Evolutionary conservation across 495 filamentous ascomycete genomes (phyloP).

Genomic region (Daldinia decipiens): DNA sequence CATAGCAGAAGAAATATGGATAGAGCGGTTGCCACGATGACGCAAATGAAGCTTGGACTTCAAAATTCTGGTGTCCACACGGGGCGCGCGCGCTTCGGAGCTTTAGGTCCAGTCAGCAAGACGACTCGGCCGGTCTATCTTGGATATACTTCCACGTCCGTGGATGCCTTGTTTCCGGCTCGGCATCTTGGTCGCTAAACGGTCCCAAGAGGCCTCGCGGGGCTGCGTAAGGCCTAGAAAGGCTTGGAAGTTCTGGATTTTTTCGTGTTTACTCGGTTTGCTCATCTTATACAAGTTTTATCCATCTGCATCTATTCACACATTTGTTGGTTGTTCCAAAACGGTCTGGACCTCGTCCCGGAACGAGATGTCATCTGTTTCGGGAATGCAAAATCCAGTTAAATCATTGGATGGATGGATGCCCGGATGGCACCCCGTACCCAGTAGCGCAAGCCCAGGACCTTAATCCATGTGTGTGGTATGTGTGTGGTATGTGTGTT

Average conservation of each 20-base stretch:
- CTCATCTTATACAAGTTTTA: background rate
- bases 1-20: background rate
- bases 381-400: conserved; percentile 7
- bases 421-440: conserved; percentile 33
- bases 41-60: conserved; percentile 27
- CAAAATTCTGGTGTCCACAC: conserved; percentile 13
- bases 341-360: conserved; percentile 26
- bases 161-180: conserved; percentile 36
- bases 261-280: background rate
- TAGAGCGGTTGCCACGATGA: conserved; percentile 23
- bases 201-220: background rate
- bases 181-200: conserved; percentile 23
- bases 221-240: conserved; percentile 11
- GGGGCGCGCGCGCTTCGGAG: conserved; percentile 16
- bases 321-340: background rate
- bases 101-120: conserved; percentile 23
- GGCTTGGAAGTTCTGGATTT: conserved; percentile 11
- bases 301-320: background rate
- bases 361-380: conserved; percentile 19
- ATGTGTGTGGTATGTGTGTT: too few species aligned
- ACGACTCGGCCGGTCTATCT: conserved; percentile 23
- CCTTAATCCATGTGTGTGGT: conserved; percentile 3
- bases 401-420: conserved; percentile 15
- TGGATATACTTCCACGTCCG: conserved; percentile 26
- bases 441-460: conserved; percentile 23